Evolutionary conservation across 331 rosid genomes (phyloP).

Genomic region (Quercus tomentella): DNA sequence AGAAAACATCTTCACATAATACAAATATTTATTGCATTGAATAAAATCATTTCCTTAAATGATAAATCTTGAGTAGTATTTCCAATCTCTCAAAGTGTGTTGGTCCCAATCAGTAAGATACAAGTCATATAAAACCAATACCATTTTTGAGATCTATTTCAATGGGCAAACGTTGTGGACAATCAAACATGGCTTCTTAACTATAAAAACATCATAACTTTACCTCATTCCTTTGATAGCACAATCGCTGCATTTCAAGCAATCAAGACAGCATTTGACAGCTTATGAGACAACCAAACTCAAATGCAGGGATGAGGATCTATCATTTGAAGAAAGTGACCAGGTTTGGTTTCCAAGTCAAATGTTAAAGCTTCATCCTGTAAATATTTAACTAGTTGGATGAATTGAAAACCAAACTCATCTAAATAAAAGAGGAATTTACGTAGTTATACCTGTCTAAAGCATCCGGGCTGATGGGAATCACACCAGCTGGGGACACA

Average conservation of each 20-base stretch:
- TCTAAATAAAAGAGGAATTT: neutral
- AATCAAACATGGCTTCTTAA: neutral
- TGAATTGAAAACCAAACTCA: neutral
- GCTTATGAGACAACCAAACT: neutral
- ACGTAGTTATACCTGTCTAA: slow-evolving; percentile 47
- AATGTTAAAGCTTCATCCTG: slow-evolving; percentile 32
- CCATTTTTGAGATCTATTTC: too few relatives aligned
- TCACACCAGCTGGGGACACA: slow-evolving; percentile 75
- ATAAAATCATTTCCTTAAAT: too few relatives aligned
- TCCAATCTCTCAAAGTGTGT: too few relatives aligned
- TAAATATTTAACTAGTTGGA: neutral
- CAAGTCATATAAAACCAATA: too few relatives aligned
- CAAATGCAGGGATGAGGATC: neutral
- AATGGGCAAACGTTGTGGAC: neutral
- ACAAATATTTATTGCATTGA: too few relatives aligned
- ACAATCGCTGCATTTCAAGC: neutral
- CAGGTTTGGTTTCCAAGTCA: slow-evolving; percentile 11
- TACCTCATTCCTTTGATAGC: neutral
- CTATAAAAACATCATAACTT: neutral
- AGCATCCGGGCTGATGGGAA: slow-evolving; percentile 68
- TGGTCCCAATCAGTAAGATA: too few relatives aligned
- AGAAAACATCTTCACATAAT: too few relatives aligned
- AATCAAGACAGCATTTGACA: neutral
- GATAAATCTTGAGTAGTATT: too few relatives aligned
- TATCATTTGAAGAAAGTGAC: neutral